Percentiles rank a stretch among this genome's conserved stretches.
phyloP scores from a whole-genome alignment of 1,284 basidiomycete genomes.

The Vanrija sp. region DNA sequence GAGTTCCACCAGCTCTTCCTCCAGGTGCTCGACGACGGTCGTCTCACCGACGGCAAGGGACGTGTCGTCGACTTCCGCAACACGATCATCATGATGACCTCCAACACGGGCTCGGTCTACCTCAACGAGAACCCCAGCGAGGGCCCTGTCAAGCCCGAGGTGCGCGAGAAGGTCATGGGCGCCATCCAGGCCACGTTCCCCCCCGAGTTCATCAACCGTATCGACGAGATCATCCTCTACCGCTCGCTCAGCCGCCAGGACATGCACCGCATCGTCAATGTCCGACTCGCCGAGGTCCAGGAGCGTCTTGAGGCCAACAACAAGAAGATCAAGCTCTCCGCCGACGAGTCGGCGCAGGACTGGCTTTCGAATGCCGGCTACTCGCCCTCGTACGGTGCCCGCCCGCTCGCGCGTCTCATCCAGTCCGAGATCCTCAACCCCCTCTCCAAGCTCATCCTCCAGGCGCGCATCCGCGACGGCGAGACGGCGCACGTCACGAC shows the following conservation, averaged over 20 bases:
- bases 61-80: constrained; percentile 47
- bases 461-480: constrained; percentile 75
- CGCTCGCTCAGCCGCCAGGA: constrained; percentile 52
- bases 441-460: constrained; percentile 79
- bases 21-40: constrained; percentile 58
- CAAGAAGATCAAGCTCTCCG: constrained; percentile 71
- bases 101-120: constrained; percentile 55
- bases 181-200: constrained; percentile 55
- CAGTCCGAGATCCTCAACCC: constrained; percentile 92
- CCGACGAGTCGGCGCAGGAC: constrained; percentile 73
- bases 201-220: constrained; percentile 58
- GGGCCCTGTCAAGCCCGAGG: constrained; percentile 45
- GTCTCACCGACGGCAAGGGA: constrained; percentile 52
- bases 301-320: constrained; percentile 66
- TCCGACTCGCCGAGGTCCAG: constrained; percentile 57
- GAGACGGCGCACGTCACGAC: constrained; percentile 74
- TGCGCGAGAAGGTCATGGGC: constrained; percentile 50
- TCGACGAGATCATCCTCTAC: constrained; percentile 56
- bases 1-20: constrained; percentile 59
- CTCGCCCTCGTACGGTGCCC: constrained; percentile 78
- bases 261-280: constrained; percentile 55
- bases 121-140: constrained; percentile 54
- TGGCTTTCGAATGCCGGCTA: constrained; percentile 83
- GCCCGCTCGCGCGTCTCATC: constrained; percentile 87
- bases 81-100: constrained; percentile 55